Conservation (phyloP, 163 green algal species). For the Scenedesmus sp. region DNA sequence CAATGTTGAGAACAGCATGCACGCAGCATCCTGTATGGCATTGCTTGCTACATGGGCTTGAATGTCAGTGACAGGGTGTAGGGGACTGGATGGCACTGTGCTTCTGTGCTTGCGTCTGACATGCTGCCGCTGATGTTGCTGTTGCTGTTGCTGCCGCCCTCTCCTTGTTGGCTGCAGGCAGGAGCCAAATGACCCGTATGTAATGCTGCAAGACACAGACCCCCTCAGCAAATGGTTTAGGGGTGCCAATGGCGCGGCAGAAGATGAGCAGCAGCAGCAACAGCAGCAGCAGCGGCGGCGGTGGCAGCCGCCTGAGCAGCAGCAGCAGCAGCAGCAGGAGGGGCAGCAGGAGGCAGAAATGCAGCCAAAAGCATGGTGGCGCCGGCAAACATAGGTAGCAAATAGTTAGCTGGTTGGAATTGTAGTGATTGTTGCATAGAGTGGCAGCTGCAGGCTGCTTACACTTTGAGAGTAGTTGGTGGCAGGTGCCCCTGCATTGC, state of each 20-base stretch:
- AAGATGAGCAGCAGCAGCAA: background rate
- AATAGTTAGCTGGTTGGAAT: background rate
- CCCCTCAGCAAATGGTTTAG: background rate
- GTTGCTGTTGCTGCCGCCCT: background rate
- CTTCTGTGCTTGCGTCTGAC: background rate
- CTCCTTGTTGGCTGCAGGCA: slow-evolving; percentile 17
- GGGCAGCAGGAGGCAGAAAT: slow-evolving; percentile 15
- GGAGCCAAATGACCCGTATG: slow-evolving; percentile 35
- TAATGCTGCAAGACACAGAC: background rate
- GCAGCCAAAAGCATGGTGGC: slow-evolving; percentile 12
- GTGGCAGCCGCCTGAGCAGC: background rate
- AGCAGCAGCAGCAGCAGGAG: background rate
- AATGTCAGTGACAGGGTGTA: no score
- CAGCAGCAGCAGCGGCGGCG: slow-evolving; percentile 10
- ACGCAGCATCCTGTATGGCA: background rate
- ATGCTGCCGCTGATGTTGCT: background rate
- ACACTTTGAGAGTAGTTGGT: background rate
- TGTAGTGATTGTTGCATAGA: background rate
- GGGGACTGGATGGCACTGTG: no score
- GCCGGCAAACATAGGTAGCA: background rate
- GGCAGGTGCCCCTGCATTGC: no score
- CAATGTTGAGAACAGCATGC: background rate
- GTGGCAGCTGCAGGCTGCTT: background rate
- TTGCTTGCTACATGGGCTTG: no score
- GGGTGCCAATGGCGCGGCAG: background rate